Evolutionary conservation across 306 rosid genomes (phyloP).

Genomic region (Betula pendula): DNA sequence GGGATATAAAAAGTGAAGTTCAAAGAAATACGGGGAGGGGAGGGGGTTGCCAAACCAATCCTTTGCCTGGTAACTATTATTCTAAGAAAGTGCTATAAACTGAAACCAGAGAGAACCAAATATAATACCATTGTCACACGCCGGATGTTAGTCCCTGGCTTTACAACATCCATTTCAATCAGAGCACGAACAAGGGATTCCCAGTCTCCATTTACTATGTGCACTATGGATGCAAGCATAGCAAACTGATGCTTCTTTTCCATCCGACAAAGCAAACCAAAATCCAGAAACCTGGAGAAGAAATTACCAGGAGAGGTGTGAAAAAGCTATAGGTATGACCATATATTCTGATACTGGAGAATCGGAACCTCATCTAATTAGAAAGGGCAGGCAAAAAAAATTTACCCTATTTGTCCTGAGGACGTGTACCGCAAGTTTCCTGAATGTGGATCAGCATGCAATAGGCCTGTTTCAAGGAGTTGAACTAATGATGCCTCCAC

Average conservation of each 20-base stretch:
- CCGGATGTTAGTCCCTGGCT: conserved; percentile 81
- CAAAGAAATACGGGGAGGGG: too few species aligned
- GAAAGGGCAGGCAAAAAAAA: conserved; percentile 18
- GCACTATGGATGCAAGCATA: conserved; percentile 95
- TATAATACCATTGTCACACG: conserved; percentile 67
- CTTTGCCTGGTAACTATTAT: background rate
- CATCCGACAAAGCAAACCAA: conserved; percentile 98
- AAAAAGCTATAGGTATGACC: background rate
- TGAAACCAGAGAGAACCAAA: conserved; percentile 26
- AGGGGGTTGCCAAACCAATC: too few species aligned
- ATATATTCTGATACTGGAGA: conserved; percentile 18
- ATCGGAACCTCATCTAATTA: conserved; percentile 18
- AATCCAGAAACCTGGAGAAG: conserved; percentile 78
- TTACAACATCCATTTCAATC: conserved; percentile 80
- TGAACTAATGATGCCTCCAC: conserved; percentile 89
- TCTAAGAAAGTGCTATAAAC: conserved; percentile 1
- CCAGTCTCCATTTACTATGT: conserved; percentile 98
- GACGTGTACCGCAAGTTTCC: conserved; percentile 92
- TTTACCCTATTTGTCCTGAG: conserved; percentile 85
- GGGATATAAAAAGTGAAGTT: too few species aligned
- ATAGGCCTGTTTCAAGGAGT: conserved; percentile 93
- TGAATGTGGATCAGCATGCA: conserved; percentile 99
- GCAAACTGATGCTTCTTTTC: conserved; percentile 89
- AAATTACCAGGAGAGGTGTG: conserved; percentile 19
- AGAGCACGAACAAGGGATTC: conserved; percentile 76